These are phyloP conservation scores for Gloeopeniophorella convolvens DNA, from an alignment of 768 basidiomycete species.

Conservation along the genomic window DNA sequence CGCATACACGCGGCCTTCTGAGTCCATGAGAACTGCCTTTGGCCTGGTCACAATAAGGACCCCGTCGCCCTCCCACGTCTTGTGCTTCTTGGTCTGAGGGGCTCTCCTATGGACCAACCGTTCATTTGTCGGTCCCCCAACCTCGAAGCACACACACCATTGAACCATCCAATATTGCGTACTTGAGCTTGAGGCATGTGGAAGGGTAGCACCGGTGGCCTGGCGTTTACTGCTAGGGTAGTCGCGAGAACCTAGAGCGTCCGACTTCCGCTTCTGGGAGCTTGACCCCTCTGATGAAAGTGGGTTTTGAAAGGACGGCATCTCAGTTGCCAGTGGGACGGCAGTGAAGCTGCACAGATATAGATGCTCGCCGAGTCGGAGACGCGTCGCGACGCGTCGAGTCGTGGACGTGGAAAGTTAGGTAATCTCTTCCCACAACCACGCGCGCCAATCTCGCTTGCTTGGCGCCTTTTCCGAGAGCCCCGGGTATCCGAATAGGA, in stretches of 20 bases:
- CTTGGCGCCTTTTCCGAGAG: too few species aligned
- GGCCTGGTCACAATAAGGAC: constrained; percentile 46
- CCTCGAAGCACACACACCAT: constrained; percentile 40
- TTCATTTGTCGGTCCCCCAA: neutral
- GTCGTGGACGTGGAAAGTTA: neutral
- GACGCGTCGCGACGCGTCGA: constrained; percentile 18
- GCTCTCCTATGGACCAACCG: constrained; percentile 42
- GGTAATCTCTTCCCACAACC: neutral
- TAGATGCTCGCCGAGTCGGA: neutral
- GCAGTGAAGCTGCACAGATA: neutral
- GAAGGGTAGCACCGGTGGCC: constrained; percentile 11
- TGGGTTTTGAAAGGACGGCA: constrained; percentile 17
- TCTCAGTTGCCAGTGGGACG: neutral
- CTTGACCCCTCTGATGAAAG: neutral
- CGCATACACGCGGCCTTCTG: constrained; percentile 59
- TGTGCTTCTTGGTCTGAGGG: constrained; percentile 74
- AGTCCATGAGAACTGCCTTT: constrained; percentile 48
- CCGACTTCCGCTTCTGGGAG: constrained; percentile 23
- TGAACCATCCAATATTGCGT: constrained; percentile 71
- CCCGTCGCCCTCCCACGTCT: constrained; percentile 85
- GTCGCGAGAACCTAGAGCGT: constrained; percentile 17
- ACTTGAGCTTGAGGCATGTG: constrained; percentile 16
- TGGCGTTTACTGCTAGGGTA: constrained; percentile 21
- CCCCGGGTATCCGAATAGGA: too few species aligned
- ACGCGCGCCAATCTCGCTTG: neutral